Conservation (phyloP, 179 eudicot genomes). For the Gypsophila paniculata region DNA sequence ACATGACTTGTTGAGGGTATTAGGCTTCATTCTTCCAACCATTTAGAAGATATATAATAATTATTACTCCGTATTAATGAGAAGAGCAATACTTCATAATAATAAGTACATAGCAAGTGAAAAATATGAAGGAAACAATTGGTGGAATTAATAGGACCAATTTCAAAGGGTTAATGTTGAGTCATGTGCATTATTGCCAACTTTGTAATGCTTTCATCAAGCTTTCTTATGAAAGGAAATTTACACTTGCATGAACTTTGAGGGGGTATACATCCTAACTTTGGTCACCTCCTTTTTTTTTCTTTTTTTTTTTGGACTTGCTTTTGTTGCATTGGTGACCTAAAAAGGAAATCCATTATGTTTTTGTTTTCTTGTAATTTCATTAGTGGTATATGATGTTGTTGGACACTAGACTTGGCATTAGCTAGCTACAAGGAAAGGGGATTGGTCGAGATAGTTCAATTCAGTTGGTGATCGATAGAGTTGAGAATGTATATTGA, state of each 20-base stretch:
- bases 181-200: slow-evolving; percentile 5
- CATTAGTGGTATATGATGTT: neutral
- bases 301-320: slow-evolving; percentile 10
- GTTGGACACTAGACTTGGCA: slow-evolving; percentile 19
- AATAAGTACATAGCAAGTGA: neutral
- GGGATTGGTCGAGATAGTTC: too few relatives aligned
- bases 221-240: neutral
- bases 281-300: neutral
- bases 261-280: neutral
- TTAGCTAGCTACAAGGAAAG: neutral
- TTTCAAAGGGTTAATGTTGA: too few relatives aligned
- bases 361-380: neutral
- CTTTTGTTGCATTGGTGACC: neutral
- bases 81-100: too few relatives aligned
- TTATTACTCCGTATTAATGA: neutral
- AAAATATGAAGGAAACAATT: slow-evolving; percentile 1
- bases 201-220: slow-evolving; percentile 15
- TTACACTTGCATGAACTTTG: neutral
- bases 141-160: neutral
- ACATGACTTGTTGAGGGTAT: slow-evolving; percentile 69
- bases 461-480: too few relatives aligned
- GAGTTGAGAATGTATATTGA: too few relatives aligned
- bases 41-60: slow-evolving; percentile 10
- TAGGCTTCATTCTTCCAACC: slow-evolving; percentile 35
- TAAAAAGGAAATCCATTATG: neutral